A percentile compares a stretch with the other conserved stretches of the same genome.
These are phyloP conservation scores for Chrysanthemum lavandulifolium DNA, from an alignment of 129 eudicot genomes.

Conservation along the genomic window DNA sequence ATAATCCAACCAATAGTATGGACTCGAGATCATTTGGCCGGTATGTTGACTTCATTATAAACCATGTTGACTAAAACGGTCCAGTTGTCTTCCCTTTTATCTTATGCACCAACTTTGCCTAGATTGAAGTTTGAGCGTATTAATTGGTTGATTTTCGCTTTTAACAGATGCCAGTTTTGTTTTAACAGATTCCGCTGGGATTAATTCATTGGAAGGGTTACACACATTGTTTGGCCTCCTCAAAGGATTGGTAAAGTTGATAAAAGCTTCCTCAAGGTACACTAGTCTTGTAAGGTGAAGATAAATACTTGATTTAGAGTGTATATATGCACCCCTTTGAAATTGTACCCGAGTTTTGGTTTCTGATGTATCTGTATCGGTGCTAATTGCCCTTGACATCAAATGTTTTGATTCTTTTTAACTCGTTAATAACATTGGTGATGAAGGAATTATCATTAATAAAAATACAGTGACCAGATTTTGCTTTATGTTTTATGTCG, in stretches of 20 bases:
- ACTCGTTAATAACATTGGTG: neutral
- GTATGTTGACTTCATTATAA: slow-evolving; percentile 36
- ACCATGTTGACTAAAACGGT: neutral
- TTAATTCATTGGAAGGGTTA: slow-evolving; percentile 77
- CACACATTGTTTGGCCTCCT: slow-evolving; percentile 92
- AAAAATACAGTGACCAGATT: slow-evolving; percentile 11
- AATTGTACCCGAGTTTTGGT: neutral
- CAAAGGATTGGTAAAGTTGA: slow-evolving; percentile 71
- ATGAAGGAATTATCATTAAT: slow-evolving; percentile 3
- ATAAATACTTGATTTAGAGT: slow-evolving; percentile 6
- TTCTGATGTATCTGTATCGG: neutral
- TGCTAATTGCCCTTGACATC: neutral
- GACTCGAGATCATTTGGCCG: slow-evolving; percentile 87
- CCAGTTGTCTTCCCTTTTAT: too few species aligned
- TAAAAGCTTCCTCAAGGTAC: slow-evolving; percentile 43
- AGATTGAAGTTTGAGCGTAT: too few species aligned
- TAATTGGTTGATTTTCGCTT: too few species aligned
- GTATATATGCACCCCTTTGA: neutral
- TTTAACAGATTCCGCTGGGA: slow-evolving; percentile 77
- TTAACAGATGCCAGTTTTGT: too few species aligned
- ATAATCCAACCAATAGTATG: slow-evolving; percentile 62
- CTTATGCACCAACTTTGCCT: too few species aligned
- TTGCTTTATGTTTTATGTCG: neutral
- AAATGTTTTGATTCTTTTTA: neutral
- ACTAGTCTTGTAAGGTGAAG: slow-evolving; percentile 30